Conservation (phyloP, 78 protist genomes). For the Cavenderia fasciculata region DNA sequence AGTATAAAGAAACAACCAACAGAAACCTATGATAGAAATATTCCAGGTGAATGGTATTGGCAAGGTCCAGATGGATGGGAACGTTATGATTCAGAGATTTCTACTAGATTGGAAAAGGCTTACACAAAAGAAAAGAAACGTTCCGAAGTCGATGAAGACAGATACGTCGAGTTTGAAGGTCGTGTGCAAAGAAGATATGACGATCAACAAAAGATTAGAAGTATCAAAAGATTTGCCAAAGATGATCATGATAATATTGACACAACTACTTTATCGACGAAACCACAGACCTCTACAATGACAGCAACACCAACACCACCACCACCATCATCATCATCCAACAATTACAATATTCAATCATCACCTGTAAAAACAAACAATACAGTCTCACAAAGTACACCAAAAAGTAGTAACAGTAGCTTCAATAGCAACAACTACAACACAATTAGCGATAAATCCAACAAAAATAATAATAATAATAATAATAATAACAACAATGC, state of each 20-base stretch:
- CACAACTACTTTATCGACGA: background rate
- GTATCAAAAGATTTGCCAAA: constrained; percentile 11
- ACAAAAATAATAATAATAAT: background rate
- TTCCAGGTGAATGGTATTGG: constrained; percentile 61
- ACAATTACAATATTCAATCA: background rate
- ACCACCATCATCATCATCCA: background rate
- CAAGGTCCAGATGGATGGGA: constrained; percentile 36
- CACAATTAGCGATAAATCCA: background rate
- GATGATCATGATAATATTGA: background rate
- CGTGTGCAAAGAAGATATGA: constrained; percentile 46
- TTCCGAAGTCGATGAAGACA: constrained; percentile 49
- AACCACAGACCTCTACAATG: background rate
- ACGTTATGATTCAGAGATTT: background rate
- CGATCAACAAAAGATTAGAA: constrained; percentile 43
- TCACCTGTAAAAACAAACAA: no score
- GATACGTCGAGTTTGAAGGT: constrained; percentile 48
- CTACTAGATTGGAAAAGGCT: background rate
- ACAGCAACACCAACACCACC: constrained; percentile 1
- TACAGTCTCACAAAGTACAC: background rate
- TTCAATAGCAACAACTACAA: background rate
- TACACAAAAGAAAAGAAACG: constrained; percentile 7
- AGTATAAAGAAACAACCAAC: no score
- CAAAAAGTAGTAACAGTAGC: background rate
- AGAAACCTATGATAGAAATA: no score
- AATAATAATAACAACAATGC: background rate